phyloP scores from a whole-genome alignment of 2,329 filamentous ascomycete genomes.

The Claviceps paspali region DNA sequence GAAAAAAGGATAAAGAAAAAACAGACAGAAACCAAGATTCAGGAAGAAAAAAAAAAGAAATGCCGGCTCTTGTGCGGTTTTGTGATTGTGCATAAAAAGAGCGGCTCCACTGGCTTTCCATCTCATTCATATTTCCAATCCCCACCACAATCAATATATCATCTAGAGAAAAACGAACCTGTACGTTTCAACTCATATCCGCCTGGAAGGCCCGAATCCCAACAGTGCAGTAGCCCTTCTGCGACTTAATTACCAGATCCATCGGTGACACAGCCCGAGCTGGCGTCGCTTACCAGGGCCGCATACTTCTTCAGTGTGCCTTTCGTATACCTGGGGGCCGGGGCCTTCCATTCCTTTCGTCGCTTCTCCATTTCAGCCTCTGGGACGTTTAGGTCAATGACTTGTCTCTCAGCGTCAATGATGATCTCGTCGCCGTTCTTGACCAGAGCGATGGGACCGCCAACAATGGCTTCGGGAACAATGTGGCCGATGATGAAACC shows the following conservation, averaged over 20 bases:
- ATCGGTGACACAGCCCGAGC: conserved; percentile 44
- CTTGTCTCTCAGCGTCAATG: conserved; percentile 65
- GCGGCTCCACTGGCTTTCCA: not conserved
- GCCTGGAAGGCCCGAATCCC: too few relatives aligned
- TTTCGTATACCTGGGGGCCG: conserved; percentile 39
- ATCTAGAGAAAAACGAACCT: not conserved
- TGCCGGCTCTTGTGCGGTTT: not conserved
- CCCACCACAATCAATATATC: not conserved
- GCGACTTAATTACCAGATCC: conserved; percentile 15
- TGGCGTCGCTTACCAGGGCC: conserved; percentile 39
- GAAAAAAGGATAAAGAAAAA: too few relatives aligned
- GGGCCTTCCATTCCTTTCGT: conserved; percentile 45
- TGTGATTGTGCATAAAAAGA: not conserved
- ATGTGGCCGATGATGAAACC: conserved; percentile 82
- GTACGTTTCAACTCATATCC: too few relatives aligned
- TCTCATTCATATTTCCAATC: not conserved
- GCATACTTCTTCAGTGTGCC: conserved; percentile 62
- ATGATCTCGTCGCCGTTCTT: conserved; percentile 64
- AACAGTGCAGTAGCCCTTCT: too few relatives aligned
- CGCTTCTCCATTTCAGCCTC: conserved; percentile 48
- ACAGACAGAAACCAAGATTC: not conserved
- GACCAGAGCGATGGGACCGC: conserved; percentile 74
- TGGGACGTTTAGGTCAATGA: conserved; percentile 51
- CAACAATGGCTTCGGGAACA: conserved; percentile 73
- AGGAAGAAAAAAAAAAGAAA: too few relatives aligned